phyloP scores from a whole-genome alignment of 2,329 filamentous ascomycete genomes.

The Phialophora expanda region DNA sequence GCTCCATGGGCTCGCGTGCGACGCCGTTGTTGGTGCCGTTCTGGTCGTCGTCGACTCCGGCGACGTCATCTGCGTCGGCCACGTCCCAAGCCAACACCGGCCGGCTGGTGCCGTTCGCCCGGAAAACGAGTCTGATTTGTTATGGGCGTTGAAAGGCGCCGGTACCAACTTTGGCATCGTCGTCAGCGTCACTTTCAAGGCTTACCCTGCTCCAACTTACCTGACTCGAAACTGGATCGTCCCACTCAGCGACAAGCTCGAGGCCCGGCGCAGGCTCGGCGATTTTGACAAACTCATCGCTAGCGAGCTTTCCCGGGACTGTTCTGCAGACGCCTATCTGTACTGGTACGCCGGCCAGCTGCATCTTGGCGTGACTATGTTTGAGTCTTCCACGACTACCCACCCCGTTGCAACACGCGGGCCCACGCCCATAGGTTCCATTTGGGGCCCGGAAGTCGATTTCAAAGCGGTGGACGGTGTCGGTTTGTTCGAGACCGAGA shows the following conservation, averaged over 20 bases:
- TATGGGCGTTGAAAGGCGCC: conserved; percentile 50
- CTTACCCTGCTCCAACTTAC: conserved; percentile 53
- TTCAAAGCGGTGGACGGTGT: conserved; percentile 53
- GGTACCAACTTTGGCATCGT: conserved; percentile 51
- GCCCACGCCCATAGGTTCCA: conserved; percentile 21
- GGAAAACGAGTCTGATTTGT: conserved; percentile 54
- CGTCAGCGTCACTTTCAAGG: conserved; percentile 51
- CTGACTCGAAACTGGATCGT: conserved; percentile 50
- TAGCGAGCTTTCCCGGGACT: conserved; percentile 48
- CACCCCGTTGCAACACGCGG: conserved; percentile 25
- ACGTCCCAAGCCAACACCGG: conserved; percentile 54
- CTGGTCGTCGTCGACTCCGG: conserved; percentile 59
- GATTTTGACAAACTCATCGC: conserved; percentile 51
- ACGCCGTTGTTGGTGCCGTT: conserved; percentile 65
- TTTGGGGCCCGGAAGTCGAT: conserved; percentile 46
- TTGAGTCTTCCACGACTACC: conserved; percentile 45
- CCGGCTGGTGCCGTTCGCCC: conserved; percentile 52
- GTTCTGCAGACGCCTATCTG: conserved; percentile 63
- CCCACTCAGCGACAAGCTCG: conserved; percentile 42
- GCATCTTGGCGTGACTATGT: conserved; percentile 59
- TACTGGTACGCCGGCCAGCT: conserved; percentile 56
- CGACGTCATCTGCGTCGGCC: conserved; percentile 57
- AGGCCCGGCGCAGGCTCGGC: conserved; percentile 47
- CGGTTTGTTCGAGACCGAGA: conserved; percentile 63
- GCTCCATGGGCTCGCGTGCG: conserved; percentile 63